Conservation (phyloP, 169 alveolate species). For the Plasmodium malariae region DNA sequence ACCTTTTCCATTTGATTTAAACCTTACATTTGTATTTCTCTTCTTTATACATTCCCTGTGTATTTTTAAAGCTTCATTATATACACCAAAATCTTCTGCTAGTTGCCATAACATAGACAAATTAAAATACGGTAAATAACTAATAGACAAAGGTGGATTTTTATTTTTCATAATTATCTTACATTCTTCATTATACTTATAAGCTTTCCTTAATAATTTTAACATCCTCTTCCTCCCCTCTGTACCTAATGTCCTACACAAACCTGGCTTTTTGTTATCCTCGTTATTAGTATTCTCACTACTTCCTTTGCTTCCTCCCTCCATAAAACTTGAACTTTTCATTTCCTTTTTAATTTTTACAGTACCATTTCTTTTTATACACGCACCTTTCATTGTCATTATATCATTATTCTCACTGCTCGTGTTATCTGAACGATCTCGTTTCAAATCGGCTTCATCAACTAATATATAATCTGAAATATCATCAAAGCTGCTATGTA, state of each 20-base stretch:
- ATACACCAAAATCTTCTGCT: constrained; percentile 86
- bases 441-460: constrained; percentile 55
- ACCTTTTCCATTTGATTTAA: constrained; percentile 15
- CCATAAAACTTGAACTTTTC: constrained; percentile 33
- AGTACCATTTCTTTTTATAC: background rate
- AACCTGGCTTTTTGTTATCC: constrained; percentile 76
- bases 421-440: constrained; percentile 38
- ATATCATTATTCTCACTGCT: constrained; percentile 51
- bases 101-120: constrained; percentile 88
- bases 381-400: constrained; percentile 12
- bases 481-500: constrained; percentile 72
- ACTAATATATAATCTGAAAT: constrained; percentile 68
- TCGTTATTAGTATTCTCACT: constrained; percentile 36
- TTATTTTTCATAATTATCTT: constrained; percentile 82
- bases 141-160: constrained; percentile 85
- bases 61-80: constrained; percentile 82
- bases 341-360: constrained; percentile 43
- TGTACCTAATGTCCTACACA: constrained; percentile 84
- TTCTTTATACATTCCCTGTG: constrained; percentile 75
- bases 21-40: constrained; percentile 51
- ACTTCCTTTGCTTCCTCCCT: constrained; percentile 25
- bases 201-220: constrained; percentile 84
- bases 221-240: constrained; percentile 85
- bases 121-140: constrained; percentile 85
- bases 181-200: constrained; percentile 83